Base-by-base conservation (phyloP, 2,329 filamentous ascomycete genomes). In the Mycosphaerella sp. region DNA sequence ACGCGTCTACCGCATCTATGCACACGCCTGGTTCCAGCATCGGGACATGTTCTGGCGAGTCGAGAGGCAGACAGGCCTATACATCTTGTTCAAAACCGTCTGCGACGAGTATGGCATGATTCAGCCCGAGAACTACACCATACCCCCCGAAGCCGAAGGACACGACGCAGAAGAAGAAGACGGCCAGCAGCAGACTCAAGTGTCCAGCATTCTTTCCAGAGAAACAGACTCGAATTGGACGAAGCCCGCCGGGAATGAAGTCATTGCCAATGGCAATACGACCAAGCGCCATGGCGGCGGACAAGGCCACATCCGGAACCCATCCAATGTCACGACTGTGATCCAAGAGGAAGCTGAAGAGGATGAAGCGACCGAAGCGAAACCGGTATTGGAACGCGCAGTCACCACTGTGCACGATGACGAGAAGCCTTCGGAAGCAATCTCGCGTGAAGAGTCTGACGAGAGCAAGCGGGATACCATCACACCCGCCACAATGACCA, bases 21-120 rank as follows among this genome's bases (percentile, higher is more conserved):
- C 93, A 41, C 93, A 98, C 68, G 93, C 93, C 6, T 98, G 93
- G 93, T 98, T 96, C 69, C 89, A 96, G 71, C 93, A 98, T 69
- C 82, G 90, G 41, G 86, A 86, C 49, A 88, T 96, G 47, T 98
- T 97, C 69, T 97, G 91, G 89, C 83, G 87, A 36, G 85, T 97
- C 1, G 93, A 98, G 71, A 81, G 81, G 8, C 82, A 89, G 67
- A 89, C 88, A n/a, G 93, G 93, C 0, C 74, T 98, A 9, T 98
- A 98, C 68, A 81, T 95, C 52, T 85, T 98, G 64, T 98, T 97
- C 78, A 97, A 96, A 77, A 93, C 86, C 0, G 90, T 97, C 17
- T 97, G 91, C 70, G 93, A 98, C 68, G 79, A 85, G 61, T 96
- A 95, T 70, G 85, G 86, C 60, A 77, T 97, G 54, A 82, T 98